These are phyloP conservation scores for Wickerhamomyces tratensis DNA, from an alignment of 805 yeast species.

Conservation along the genomic window DNA sequence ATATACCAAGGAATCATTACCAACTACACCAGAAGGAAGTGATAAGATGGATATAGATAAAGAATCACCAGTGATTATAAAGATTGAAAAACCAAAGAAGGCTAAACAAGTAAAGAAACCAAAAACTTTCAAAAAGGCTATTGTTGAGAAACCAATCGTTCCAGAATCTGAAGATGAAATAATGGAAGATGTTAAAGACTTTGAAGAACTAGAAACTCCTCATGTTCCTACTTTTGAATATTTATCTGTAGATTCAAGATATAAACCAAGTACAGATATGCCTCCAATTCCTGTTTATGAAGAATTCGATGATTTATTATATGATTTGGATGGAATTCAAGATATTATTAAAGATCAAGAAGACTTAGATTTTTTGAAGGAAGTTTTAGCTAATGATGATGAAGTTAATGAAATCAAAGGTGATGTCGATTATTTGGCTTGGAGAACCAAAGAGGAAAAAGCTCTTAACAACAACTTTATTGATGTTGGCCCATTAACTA, in stretches of 20 bases:
- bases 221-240: conserved; percentile 12
- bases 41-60: conserved; percentile 16
- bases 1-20: conserved; percentile 12
- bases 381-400: conserved; percentile 22
- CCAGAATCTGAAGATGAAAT: conserved; percentile 2
- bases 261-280: conserved; percentile 38
- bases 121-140: not conserved
- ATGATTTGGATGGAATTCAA: conserved; percentile 42
- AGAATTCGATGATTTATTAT: conserved; percentile 20
- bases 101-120: not conserved
- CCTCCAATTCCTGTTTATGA: conserved; percentile 49
- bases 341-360: conserved; percentile 60
- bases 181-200: conserved; percentile 3
- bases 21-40: conserved; percentile 19
- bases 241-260: conserved; percentile 23
- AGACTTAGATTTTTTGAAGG: conserved; percentile 47
- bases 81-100: not conserved
- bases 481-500: conserved; percentile 13
- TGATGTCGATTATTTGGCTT: conserved; percentile 51
- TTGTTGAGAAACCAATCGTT: not conserved
- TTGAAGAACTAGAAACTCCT: conserved; percentile 10
- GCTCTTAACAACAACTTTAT: conserved; percentile 15
- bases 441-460: conserved; percentile 38
- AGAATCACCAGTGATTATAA: conserved; percentile 3
- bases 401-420: conserved; percentile 16